Evolutionary conservation across 371 early-diverging fungal species (phyloP).

Genomic region (Circinella umbellata): DNA sequence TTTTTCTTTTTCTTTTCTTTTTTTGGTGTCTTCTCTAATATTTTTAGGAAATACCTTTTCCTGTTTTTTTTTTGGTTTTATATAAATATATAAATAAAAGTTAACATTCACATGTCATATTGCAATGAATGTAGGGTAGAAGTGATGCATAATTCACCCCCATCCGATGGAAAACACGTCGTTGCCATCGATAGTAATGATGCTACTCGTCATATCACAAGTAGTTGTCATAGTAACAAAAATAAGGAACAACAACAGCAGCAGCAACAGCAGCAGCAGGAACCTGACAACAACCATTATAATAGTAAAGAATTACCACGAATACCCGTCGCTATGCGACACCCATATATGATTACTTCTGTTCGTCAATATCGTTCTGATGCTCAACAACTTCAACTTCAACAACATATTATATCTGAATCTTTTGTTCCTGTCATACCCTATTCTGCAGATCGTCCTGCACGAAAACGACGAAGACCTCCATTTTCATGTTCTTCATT

Average conservation of each 20-base stretch:
- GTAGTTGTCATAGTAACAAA: too few relatives aligned
- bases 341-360: constrained; percentile 38
- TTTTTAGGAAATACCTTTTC: too few relatives aligned
- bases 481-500: constrained; percentile 78
- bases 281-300: constrained; percentile 32
- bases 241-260: neutral
- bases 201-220: too few relatives aligned
- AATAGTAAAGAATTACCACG: constrained; percentile 1
- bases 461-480: constrained; percentile 66
- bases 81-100: neutral
- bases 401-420: constrained; percentile 51
- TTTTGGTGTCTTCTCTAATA: neutral
- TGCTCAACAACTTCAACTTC: constrained; percentile 44
- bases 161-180: neutral
- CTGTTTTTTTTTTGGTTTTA: neutral
- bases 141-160: neutral
- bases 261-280: neutral
- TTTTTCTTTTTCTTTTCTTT: neutral
- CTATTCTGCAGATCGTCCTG: constrained; percentile 32
- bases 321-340: constrained; percentile 50
- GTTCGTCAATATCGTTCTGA: constrained; percentile 46
- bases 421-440: constrained; percentile 53
- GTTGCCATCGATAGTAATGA: neutral
- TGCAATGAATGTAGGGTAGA: neutral
- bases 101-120: neutral